Evolutionary conservation across 176 grass and related monocot species (phyloP), one percentile per base, ranked within the genome.

Genomic region (Carex kokanica): DNA sequence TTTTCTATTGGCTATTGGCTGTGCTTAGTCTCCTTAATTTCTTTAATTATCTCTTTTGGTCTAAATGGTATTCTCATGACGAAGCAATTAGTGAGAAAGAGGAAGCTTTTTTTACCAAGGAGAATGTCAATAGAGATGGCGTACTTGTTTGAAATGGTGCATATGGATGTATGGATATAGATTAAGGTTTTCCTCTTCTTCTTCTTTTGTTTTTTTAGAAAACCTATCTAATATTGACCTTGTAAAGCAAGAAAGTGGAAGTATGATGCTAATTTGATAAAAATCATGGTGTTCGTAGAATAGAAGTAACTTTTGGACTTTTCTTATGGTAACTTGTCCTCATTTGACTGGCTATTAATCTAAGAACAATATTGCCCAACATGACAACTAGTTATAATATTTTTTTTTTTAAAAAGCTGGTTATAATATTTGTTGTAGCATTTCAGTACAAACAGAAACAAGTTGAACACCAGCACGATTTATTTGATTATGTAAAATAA

Each of bases 21-120:
- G 88, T 77, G 45, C 95, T 97, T 80, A 97, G 95, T 66, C 68
- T 94, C 63, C 45, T 97, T 21, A 97, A 97, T 80, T 97, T 97
- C 87, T 89, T 86, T 80, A 91, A 90, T 80, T 97, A 91, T 47
- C 87, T 97, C 73, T 62, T 97, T 14, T 97, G 95, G 18, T 84
- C 92, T 5, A 94, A 56, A 60, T 97, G 95, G 95, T 92, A 97
- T n/a, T 65, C 80, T 58, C 74, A 64, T 12, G 82, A 86, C 6
- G 82, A 60, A 58, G 87, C 66, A 43, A 88, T 83, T 87, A 86
- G 83, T 49, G 83, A 88, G 36, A 74, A 49, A 45, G 80, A 65
- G 24, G 83, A 81, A 1, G 14, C 51, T 56, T 7, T 29, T 55
- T 78, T 27, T n/a, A 54, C 16, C 51, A 94, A 91, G 83, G 89